Evolutionary conservation across 257 asterid species (phyloP).

Genomic region (Forsythia suspensa): DNA sequence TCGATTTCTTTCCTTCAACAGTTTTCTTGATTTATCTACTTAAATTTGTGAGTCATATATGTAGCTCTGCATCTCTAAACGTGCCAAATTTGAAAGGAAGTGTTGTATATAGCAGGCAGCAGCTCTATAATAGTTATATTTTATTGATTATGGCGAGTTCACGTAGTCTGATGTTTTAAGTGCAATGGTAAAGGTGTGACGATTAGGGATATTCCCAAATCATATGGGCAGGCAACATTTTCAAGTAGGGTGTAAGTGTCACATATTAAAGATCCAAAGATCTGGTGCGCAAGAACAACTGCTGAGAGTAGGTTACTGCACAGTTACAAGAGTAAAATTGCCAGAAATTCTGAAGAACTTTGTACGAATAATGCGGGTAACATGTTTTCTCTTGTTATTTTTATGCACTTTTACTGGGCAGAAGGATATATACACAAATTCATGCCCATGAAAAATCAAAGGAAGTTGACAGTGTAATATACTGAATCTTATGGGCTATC

Average conservation of each 20-base stretch:
- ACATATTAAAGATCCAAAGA: not conserved
- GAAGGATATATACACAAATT: slow-evolving; percentile 11
- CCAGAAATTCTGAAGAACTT: slow-evolving; percentile 24
- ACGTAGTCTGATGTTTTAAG: not conserved
- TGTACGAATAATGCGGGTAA: slow-evolving; percentile 17
- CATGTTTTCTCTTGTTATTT: slow-evolving; percentile 4
- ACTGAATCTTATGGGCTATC: slow-evolving; percentile 19
- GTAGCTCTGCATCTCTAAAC: not conserved
- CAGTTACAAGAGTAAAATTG: slow-evolving; percentile 3
- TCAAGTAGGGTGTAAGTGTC: not conserved
- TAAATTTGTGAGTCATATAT: not conserved
- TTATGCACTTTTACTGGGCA: slow-evolving; percentile 21
- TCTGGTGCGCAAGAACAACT: not conserved
- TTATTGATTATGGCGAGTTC: too few relatives aligned
- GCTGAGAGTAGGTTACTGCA: not conserved
- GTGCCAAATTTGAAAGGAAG: not conserved
- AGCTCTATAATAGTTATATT: too few relatives aligned
- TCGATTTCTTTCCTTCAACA: too few relatives aligned
- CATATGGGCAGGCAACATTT: not conserved
- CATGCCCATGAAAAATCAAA: not conserved
- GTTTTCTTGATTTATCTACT: not conserved
- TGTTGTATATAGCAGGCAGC: too few relatives aligned
- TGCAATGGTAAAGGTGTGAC: not conserved
- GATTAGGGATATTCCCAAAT: too few relatives aligned
- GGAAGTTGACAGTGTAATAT: not conserved